A percentile compares a stretch with the other conserved stretches of the same genome.
phyloP scores from a whole-genome alignment of 2,329 filamentous ascomycete species.

The Cadophora luteo-olivacea region DNA sequence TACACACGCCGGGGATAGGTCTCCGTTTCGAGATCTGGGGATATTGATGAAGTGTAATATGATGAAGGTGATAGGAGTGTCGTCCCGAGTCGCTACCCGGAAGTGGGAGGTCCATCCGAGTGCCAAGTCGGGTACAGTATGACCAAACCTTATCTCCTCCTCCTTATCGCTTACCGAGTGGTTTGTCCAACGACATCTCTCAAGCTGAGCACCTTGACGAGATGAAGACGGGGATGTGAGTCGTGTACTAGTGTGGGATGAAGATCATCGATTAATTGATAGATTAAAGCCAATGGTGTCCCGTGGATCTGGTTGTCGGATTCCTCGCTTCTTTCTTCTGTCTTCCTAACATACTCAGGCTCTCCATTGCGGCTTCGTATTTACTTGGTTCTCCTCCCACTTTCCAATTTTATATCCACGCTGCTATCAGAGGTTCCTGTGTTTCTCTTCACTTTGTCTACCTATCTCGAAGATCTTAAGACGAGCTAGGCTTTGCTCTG shows the following conservation, averaged over 20 bases:
- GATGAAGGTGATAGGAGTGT: slow-evolving; percentile 10
- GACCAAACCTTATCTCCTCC: neutral
- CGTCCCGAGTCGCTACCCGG: neutral
- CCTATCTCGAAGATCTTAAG: neutral
- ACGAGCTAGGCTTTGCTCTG: neutral
- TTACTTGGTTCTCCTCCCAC: neutral
- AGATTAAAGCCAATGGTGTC: neutral
- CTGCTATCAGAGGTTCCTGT: neutral
- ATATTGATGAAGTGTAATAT: slow-evolving; percentile 4
- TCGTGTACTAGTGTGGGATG: neutral
- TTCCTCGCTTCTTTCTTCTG: neutral
- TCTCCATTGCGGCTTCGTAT: neutral
- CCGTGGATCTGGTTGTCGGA: neutral
- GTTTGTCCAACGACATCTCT: slow-evolving; percentile 8
- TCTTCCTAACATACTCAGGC: neutral
- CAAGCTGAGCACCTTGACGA: neutral
- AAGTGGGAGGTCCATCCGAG: slow-evolving; percentile 13
- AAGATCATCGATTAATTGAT: neutral
- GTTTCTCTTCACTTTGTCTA: neutral
- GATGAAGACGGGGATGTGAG: neutral
- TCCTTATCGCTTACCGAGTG: slow-evolving; percentile 6
- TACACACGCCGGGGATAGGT: neutral
- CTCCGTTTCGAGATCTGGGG: slow-evolving; percentile 8
- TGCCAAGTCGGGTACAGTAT: neutral
- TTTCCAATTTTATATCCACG: neutral